Percentiles rank a stretch among this genome's conserved stretches.
Conservation (phyloP, 2,329 filamentous ascomycete genomes). For the Thielaviopsis populi region DNA sequence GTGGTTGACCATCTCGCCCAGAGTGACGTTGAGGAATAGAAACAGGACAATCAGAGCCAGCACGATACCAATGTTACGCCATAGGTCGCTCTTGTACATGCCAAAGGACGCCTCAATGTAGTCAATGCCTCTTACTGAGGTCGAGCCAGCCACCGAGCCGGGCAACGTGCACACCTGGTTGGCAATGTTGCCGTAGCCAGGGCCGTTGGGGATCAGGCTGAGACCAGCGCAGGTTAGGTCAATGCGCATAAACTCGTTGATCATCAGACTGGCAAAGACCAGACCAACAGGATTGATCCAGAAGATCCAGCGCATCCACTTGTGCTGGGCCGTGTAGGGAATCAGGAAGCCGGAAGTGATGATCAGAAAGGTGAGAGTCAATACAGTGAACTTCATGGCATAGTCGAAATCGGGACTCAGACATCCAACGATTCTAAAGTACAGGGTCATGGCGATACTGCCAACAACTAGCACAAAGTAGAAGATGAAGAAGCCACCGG, state of each 20-base stretch:
- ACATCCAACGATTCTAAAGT: constrained; percentile 62
- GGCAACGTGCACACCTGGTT: constrained; percentile 70
- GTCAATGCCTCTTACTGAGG: constrained; percentile 45
- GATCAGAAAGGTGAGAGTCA: constrained; percentile 69
- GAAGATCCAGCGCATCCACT: constrained; percentile 68
- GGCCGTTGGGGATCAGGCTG: constrained; percentile 56
- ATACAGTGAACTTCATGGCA: constrained; percentile 66
- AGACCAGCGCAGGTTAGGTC: constrained; percentile 52
- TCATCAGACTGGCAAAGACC: constrained; percentile 64
- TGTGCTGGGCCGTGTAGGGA: constrained; percentile 58
- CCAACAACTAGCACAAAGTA: constrained; percentile 53
- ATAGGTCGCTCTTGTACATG: constrained; percentile 52
- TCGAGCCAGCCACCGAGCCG: constrained; percentile 52
- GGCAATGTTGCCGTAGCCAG: constrained; percentile 52
- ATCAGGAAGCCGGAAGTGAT: constrained; percentile 73
- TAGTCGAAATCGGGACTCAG: constrained; percentile 70
- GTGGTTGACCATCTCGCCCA: constrained; percentile 58
- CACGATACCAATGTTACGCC: constrained; percentile 76
- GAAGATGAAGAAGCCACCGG: constrained; percentile 65
- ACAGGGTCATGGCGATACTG: constrained; percentile 59
- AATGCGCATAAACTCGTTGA: constrained; percentile 65
- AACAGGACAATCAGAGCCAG: constrained; percentile 61
- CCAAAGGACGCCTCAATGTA: constrained; percentile 57
- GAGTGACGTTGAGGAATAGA: constrained; percentile 56
- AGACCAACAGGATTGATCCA: constrained; percentile 63